Evolutionary conservation across 2,329 filamentous ascomycete genomes (phyloP).

Genomic region (Cryphonectria carpinicola): DNA sequence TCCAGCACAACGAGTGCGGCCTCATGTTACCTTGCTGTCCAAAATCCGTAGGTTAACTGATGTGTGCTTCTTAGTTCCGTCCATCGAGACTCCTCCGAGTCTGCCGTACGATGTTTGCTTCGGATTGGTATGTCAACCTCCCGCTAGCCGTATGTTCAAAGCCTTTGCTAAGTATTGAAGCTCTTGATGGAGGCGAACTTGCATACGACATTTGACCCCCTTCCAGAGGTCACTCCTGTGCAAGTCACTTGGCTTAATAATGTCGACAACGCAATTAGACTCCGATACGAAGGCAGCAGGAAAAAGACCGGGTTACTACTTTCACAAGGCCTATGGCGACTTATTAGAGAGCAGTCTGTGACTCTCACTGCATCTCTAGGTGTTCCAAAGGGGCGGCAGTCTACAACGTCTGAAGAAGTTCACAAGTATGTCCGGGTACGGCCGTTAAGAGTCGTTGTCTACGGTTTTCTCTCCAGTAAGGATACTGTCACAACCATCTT

Average conservation of each 20-base stretch:
- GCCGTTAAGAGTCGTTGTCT: conserved; percentile 21
- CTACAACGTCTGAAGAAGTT: too few species aligned
- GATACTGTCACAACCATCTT: conserved; percentile 15
- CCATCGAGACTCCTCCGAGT: neutral
- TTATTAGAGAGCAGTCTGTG: conserved; percentile 12
- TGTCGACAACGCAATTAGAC: conserved; percentile 6
- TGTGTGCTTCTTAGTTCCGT: neutral
- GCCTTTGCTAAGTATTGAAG: conserved; percentile 2
- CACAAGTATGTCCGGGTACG: too few species aligned
- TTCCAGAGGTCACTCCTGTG: conserved; percentile 1
- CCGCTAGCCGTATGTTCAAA: neutral
- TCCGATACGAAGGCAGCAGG: conserved; percentile 14
- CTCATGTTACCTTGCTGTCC: neutral
- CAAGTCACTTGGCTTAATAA: conserved; percentile 10
- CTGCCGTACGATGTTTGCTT: conserved; percentile 23
- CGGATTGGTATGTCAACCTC: conserved; percentile 16
- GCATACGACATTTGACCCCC: neutral
- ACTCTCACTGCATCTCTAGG: conserved; percentile 11
- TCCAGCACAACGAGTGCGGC: neutral
- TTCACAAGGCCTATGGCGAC: conserved; percentile 3
- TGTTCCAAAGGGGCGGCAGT: neutral
- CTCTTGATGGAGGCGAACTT: conserved; percentile 17
- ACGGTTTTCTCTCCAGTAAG: conserved; percentile 18
- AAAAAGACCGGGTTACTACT: conserved; percentile 2
- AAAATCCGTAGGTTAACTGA: neutral